phyloP scores from a whole-genome alignment of 1,284 basidiomycete species.

The Waitea zeae region DNA sequence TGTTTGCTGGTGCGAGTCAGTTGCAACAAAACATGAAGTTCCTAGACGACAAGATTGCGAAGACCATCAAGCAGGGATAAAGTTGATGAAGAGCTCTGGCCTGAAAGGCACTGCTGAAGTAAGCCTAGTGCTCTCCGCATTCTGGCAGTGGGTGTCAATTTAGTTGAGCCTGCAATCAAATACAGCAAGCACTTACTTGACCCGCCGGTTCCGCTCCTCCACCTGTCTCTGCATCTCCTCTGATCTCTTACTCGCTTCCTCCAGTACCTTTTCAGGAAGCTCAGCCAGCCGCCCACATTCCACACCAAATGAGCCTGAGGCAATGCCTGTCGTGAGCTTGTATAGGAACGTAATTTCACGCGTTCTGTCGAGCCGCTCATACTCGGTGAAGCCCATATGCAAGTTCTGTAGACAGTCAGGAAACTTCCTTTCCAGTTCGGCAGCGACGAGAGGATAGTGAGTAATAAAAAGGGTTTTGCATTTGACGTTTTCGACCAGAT shows the following conservation, averaged over 20 bases:
- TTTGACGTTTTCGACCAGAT: constrained; percentile 42
- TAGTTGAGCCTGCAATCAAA: no score
- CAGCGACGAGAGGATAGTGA: constrained; percentile 70
- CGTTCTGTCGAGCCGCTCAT: constrained; percentile 47
- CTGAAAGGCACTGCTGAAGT: no score
- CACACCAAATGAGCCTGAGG: constrained; percentile 74
- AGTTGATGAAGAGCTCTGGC: no score
- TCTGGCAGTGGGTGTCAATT: no score
- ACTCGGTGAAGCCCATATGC: constrained; percentile 75
- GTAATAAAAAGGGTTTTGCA: constrained; percentile 90
- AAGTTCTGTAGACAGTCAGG: constrained; percentile 50
- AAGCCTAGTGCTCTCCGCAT: no score
- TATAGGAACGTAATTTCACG: constrained; percentile 80
- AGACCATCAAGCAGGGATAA: no score
- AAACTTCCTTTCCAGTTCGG: constrained; percentile 34
- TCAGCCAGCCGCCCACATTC: constrained; percentile 82
- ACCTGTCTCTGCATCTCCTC: no score
- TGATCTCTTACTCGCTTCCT: constrained; percentile 37
- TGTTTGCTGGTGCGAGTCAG: no score
- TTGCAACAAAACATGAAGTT: no score
- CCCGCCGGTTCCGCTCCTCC: no score
- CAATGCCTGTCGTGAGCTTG: constrained; percentile 51
- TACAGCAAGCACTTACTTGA: no score
- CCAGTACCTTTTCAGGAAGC: constrained; percentile 50
- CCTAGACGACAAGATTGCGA: no score